A percentile compares a stretch with the other conserved stretches of the same genome.
These are phyloP conservation scores for Pichia nanzhaoensis DNA, from an alignment of 805 yeast species.

Conservation along the genomic window DNA sequence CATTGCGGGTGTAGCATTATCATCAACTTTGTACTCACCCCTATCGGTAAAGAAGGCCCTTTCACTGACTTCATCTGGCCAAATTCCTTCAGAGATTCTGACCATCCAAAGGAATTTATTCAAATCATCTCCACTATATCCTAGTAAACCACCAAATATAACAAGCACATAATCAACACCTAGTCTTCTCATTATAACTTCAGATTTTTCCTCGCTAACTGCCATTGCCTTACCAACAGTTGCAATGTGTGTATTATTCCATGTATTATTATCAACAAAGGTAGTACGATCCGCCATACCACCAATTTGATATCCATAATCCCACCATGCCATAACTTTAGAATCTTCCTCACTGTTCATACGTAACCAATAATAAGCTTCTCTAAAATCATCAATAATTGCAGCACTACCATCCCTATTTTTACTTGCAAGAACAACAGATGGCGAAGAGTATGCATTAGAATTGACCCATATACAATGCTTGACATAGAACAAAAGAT, in stretches of 20 bases:
- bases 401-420: constrained; percentile 79
- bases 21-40: constrained; percentile 88
- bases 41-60: constrained; percentile 71
- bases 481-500: constrained; percentile 73
- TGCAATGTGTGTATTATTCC: constrained; percentile 99
- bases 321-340: constrained; percentile 99
- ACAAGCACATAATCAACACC: constrained; percentile 94
- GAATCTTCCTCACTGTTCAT: constrained; percentile 97
- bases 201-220: constrained; percentile 79
- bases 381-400: constrained; percentile 94
- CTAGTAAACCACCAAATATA: constrained; percentile 89
- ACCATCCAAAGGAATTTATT: constrained; percentile 99
- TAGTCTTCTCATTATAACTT: constrained; percentile 78
- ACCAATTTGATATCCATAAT: constrained; percentile 98
- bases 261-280: constrained; percentile 95
- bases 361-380: constrained; percentile 97
- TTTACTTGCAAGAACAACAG: constrained; percentile 84
- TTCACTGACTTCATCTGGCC: constrained; percentile 98
- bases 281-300: constrained; percentile 99
- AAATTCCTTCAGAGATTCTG: constrained; percentile 95
- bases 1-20: constrained; percentile 78
- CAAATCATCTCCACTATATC: constrained; percentile 93
- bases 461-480: constrained; percentile 98
- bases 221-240: constrained; percentile 98
- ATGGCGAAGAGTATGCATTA: constrained; percentile 93